Evolutionary conservation across 495 filamentous ascomycete genomes (phyloP), one percentile per base, ranked within the genome.

Genomic region (Talaromyces proteolyticus): DNA sequence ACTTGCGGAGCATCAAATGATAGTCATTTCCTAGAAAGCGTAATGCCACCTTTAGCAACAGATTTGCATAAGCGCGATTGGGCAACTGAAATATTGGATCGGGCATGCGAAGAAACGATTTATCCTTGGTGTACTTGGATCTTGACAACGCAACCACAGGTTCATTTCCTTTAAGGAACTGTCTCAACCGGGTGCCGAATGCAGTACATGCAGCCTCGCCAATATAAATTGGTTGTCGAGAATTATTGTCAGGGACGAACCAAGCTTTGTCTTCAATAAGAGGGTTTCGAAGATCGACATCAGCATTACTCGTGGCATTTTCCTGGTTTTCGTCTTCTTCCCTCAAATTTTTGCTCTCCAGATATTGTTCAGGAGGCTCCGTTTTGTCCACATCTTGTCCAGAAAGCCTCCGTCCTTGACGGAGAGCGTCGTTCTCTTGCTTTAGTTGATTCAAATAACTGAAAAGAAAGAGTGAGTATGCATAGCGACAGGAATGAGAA

Each of bases 221-320:
- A 22, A 56, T 53, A 16, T 53, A 47, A 3, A 56, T 53, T 8
- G 66, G 65, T 6, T 58, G 64, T 14, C 53, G 38, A 2, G 61
- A 63, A 3, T 57, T 51, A 42, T 62, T 56, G 37, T 65, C 61
- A 44, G 60, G 57, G 10, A 64, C 55, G 14, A 68, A 68, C 63
- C 67, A 68, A 21, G 62, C 65, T 16, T 56, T 47, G 24, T 68
- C 56, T 11, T 63, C 58, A 0, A 65, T 29, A 25, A 69, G 59
- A 11, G 66, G 61, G 18, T 65, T 65, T 39, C 58, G 62, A 8
- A 66, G 53, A 49, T 49, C 49, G 16, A 26, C 49, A 34, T 55
- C 55, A 3, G 44, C 22, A 41, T 42, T 53, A 37, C 39, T 50
- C 47, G 24, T 19, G 21, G 21, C 24, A 25, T 26, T n/a, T n/a